These are phyloP conservation scores for Quercus gilva DNA, from an alignment of 306 rosid species.

Conservation along the genomic window DNA sequence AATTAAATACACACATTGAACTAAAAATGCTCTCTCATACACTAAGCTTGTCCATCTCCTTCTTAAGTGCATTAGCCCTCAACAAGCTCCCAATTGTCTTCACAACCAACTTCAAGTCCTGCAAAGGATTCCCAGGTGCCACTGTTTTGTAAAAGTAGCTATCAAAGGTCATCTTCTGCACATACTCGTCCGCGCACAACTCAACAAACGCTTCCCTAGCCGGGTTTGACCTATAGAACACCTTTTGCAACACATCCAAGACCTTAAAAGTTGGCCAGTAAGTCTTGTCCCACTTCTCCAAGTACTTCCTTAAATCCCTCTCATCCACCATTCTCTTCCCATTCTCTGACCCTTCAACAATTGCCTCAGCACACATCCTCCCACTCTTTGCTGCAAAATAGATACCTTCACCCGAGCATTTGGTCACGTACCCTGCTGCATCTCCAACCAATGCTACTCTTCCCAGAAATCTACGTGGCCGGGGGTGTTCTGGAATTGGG, in stretches of 20 bases:
- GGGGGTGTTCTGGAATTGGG: constrained; percentile 95
- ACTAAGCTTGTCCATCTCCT: constrained; percentile 85
- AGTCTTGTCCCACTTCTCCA: constrained; percentile 98
- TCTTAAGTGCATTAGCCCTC: constrained; percentile 83
- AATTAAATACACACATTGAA: constrained; percentile 14
- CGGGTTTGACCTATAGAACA: constrained; percentile 92
- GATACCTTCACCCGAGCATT: constrained; percentile 97
- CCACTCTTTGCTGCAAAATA: constrained; percentile 99
- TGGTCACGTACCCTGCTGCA: constrained; percentile 98
- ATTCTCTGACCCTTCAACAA: constrained; percentile 80
- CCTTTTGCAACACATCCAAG: constrained; percentile 93
- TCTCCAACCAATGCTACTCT: constrained; percentile 92
- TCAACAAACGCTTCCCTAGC: constrained; percentile 98
- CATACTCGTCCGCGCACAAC: constrained; percentile 97
- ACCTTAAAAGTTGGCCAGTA: constrained; percentile 99
- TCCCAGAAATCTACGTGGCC: constrained; percentile 71
- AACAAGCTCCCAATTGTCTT: constrained; percentile 94
- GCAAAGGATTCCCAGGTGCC: constrained; percentile 85
- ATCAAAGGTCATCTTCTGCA: constrained; percentile 99
- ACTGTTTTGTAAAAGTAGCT: constrained; percentile 91
- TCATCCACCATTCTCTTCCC: constrained; percentile 96
- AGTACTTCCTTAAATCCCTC: constrained; percentile 79
- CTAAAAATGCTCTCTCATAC: constrained; percentile 34
- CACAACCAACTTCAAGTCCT: constrained; percentile 91
- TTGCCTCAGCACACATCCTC: constrained; percentile 95